Evolutionary conservation across 2,329 filamentous ascomycete genomes (phyloP).

Genomic region (Fusarium foetens): DNA sequence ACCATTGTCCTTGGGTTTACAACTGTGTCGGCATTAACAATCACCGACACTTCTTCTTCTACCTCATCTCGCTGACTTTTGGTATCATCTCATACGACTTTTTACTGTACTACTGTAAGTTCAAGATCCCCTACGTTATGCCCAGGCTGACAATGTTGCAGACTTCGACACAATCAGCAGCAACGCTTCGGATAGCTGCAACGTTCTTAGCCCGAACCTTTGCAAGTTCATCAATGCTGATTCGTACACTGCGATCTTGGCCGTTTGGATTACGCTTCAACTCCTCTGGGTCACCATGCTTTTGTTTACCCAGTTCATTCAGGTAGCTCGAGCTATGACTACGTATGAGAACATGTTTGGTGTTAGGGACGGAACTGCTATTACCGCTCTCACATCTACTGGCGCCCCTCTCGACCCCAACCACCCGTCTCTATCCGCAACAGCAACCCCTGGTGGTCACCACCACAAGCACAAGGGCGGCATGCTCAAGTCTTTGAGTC

Average conservation of each 20-base stretch:
- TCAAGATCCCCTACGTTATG: background rate
- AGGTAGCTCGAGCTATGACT: constrained; percentile 91
- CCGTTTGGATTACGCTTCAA: constrained; percentile 83
- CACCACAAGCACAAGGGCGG: constrained; percentile 68
- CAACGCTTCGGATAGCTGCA: constrained; percentile 69
- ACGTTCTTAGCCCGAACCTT: constrained; percentile 76
- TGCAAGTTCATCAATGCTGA: constrained; percentile 84
- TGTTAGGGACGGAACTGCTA: constrained; percentile 68
- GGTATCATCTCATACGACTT: constrained; percentile 79
- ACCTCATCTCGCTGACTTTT: constrained; percentile 80
- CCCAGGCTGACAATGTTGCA: constrained; percentile 47
- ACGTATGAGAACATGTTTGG: constrained; percentile 97
- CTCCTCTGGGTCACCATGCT: constrained; percentile 98
- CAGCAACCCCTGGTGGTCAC: constrained; percentile 56
- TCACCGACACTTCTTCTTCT: constrained; percentile 93
- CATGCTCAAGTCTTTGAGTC: constrained; percentile 81
- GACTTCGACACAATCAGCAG: constrained; percentile 71
- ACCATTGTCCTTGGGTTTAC: constrained; percentile 98
- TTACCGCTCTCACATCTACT: constrained; percentile 81
- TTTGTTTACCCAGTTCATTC: constrained; percentile 90
- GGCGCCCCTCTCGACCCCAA: constrained; percentile 75
- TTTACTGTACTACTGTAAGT: constrained; percentile 77
- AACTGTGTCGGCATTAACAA: constrained; percentile 98
- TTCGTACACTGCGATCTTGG: constrained; percentile 82
- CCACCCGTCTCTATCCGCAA: constrained; percentile 70